These are phyloP conservation scores for Paragyromitra xinjiangensis DNA, from an alignment of 495 filamentous ascomycete genomes.

Conservation along the genomic window DNA sequence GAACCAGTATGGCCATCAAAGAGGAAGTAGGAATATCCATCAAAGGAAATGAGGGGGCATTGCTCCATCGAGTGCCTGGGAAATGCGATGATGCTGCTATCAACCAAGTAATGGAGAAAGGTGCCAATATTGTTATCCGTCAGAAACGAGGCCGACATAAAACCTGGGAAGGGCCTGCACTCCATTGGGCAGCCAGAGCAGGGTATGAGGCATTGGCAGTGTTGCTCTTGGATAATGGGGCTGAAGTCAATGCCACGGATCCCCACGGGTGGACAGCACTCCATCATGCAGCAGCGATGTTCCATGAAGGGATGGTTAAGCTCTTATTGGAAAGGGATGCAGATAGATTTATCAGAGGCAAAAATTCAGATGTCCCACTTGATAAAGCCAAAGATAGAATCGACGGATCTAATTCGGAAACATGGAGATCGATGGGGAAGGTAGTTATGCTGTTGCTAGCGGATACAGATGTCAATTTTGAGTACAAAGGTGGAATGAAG, in stretches of 20 bases:
- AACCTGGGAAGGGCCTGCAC: slow-evolving; percentile 2
- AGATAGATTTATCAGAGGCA: not conserved
- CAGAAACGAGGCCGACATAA: not conserved
- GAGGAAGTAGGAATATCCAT: not conserved
- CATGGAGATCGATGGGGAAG: not conserved
- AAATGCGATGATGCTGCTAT: not conserved
- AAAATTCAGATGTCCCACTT: not conserved
- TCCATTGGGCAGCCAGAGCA: not conserved
- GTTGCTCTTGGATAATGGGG: not conserved
- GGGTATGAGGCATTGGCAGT: not conserved
- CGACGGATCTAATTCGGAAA: not conserved
- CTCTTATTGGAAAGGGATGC: not conserved
- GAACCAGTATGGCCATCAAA: not conserved
- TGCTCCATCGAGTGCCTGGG: not conserved
- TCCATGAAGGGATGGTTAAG: not conserved
- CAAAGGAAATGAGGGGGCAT: not conserved
- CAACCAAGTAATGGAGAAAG: not conserved
- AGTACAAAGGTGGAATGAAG: not conserved
- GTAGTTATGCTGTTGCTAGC: not conserved
- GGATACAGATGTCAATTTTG: not conserved
- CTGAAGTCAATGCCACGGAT: not conserved
- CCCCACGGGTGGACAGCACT: not conserved
- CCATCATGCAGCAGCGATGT: not conserved
- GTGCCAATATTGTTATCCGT: not conserved
- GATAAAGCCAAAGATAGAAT: not conserved